These are phyloP conservation scores for Rhodotorula sp. DNA, from an alignment of 1,284 basidiomycete genomes.

Conservation along the genomic window DNA sequence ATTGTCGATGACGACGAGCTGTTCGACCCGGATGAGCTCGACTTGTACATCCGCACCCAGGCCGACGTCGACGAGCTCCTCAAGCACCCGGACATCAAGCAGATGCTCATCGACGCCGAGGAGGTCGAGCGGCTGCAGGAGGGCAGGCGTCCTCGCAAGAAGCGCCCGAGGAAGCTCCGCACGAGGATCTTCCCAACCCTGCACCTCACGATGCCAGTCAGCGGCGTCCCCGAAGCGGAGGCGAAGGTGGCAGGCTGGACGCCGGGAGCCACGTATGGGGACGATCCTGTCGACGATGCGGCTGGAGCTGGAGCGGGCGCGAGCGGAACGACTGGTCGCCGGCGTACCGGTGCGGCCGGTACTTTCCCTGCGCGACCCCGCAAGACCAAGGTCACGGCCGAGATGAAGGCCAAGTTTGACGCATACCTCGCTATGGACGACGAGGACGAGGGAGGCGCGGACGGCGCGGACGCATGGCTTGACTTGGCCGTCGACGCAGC, in stretches of 20 bases:
- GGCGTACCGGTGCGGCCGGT: neutral
- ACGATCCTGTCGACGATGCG: neutral
- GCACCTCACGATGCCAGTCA: neutral
- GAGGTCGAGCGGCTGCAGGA: neutral
- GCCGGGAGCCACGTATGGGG: neutral
- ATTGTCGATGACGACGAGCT: conserved; percentile 58
- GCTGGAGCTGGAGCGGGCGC: neutral
- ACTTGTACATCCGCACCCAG: conserved; percentile 53
- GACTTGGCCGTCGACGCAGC: conserved; percentile 7
- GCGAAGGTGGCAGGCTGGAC: neutral
- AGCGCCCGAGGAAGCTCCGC: neutral
- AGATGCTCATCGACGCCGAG: conserved; percentile 8
- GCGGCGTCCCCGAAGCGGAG: neutral
- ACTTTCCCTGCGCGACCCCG: conserved; percentile 5
- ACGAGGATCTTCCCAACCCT: neutral
- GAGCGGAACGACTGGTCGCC: neutral
- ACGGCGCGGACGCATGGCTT: neutral
- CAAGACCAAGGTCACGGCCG: conserved; percentile 14
- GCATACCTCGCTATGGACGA: conserved; percentile 15
- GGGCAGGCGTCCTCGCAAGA: neutral
- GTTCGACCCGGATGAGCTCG: conserved; percentile 59
- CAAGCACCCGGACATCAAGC: conserved; percentile 32
- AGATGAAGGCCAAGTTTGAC: conserved; percentile 5
- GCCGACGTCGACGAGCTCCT: conserved; percentile 52
- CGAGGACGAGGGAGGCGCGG: conserved; percentile 1